Conservation (phyloP, 345 rosid species). For the Noccaea caerulescens region DNA sequence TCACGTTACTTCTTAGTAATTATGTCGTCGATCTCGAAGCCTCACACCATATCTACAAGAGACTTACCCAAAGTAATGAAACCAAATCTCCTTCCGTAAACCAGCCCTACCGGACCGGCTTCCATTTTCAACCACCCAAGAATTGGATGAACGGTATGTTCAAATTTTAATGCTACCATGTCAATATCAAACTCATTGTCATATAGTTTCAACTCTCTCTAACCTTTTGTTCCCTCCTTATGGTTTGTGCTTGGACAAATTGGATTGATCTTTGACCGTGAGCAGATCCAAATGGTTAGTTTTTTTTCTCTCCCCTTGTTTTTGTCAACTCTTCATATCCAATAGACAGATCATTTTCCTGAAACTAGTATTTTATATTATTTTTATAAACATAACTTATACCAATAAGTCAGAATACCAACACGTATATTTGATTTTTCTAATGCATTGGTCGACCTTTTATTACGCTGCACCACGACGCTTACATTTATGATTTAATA, state of each 20-base stretch:
- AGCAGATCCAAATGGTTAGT: slow-evolving; percentile 82
- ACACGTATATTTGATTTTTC: slow-evolving; percentile 30
- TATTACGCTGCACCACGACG: slow-evolving; percentile 35
- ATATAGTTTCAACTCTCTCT: slow-evolving; percentile 3
- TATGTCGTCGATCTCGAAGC: slow-evolving; percentile 54
- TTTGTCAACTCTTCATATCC: slow-evolving; percentile 44
- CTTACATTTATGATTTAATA: slow-evolving; percentile 4
- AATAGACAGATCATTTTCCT: slow-evolving; percentile 38
- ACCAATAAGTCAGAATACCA: slow-evolving; percentile 32
- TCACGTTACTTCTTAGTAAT: slow-evolving; percentile 50
- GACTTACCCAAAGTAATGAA: slow-evolving; percentile 35
- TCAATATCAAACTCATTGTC: background rate
- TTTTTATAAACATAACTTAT: background rate
- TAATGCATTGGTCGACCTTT: slow-evolving; percentile 26
- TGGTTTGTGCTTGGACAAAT: slow-evolving; percentile 28
- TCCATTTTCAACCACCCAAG: slow-evolving; percentile 72
- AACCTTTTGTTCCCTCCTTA: slow-evolving; percentile 15
- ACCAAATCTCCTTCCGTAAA: slow-evolving; percentile 34
- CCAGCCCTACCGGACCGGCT: slow-evolving; percentile 71
- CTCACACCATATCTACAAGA: slow-evolving; percentile 50
- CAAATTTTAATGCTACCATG: background rate
- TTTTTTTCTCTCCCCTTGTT: slow-evolving; percentile 1
- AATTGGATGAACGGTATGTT: slow-evolving; percentile 78
- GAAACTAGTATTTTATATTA: background rate
- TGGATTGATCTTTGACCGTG: slow-evolving; percentile 25